Evolutionary conservation across 805 yeast genomes (phyloP).

Genomic region (Ogataea pignaliae): DNA sequence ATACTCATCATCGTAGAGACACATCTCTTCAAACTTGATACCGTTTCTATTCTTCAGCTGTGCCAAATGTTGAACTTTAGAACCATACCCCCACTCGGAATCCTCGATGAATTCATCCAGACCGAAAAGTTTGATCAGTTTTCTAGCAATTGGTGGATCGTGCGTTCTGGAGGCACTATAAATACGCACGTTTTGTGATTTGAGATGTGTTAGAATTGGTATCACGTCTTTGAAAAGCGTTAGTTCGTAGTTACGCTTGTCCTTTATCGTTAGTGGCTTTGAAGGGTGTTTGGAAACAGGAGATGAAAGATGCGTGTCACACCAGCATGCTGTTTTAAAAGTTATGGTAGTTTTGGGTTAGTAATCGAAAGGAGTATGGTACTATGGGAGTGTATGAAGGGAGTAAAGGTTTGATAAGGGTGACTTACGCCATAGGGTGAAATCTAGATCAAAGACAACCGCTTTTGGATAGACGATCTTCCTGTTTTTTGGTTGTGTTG

Average conservation of each 20-base stretch:
- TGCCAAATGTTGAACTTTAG: slow-evolving; percentile 53
- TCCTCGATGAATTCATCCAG: slow-evolving; percentile 51
- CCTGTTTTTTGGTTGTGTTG: too few species aligned
- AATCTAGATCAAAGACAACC: slow-evolving; percentile 72
- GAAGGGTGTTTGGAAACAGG: slow-evolving; percentile 39
- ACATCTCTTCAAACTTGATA: slow-evolving; percentile 44
- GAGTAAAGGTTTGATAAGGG: neutral
- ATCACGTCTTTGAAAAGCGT: slow-evolving; percentile 67
- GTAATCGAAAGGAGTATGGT: neutral
- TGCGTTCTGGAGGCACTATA: slow-evolving; percentile 78
- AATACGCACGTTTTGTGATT: slow-evolving; percentile 42
- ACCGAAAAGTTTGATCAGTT: slow-evolving; percentile 49
- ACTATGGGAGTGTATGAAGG: neutral
- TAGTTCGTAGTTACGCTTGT: slow-evolving; percentile 50
- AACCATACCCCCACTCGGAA: slow-evolving; percentile 66
- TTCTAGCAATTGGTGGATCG: slow-evolving; percentile 72
- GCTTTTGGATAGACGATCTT: slow-evolving; percentile 36
- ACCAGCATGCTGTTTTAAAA: slow-evolving; percentile 49
- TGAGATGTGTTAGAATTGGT: slow-evolving; percentile 51
- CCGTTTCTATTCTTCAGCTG: slow-evolving; percentile 44
- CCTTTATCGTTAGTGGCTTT: slow-evolving; percentile 38
- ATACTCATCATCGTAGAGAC: slow-evolving; percentile 72
- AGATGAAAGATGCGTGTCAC: slow-evolving; percentile 64
- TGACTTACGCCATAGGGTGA: slow-evolving; percentile 67
- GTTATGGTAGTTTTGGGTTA: neutral